Evolutionary conservation across 2,329 filamentous ascomycete species (phyloP).

Genomic region (Epichloe hybrida): DNA sequence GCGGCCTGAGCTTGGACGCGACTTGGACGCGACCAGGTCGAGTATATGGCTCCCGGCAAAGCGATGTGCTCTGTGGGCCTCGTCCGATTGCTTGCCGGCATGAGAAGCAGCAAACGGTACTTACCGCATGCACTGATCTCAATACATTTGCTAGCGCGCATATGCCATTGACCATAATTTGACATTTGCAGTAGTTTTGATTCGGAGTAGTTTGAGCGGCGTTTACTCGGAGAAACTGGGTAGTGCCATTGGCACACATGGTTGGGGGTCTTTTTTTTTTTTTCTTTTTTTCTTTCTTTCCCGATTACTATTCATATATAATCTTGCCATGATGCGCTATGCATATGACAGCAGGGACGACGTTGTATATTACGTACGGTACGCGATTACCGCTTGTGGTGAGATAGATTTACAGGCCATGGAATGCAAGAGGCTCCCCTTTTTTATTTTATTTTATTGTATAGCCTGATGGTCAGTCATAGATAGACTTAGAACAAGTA

Average conservation of each 20-base stretch:
- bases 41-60: not conserved
- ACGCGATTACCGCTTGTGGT: not conserved
- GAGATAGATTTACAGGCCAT: not conserved
- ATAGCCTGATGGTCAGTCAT: slow-evolving; percentile 4
- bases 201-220: slow-evolving; percentile 1
- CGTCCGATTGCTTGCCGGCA: not conserved
- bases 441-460: not conserved
- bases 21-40: not conserved
- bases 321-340: slow-evolving; percentile 1
- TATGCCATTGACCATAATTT: slow-evolving; percentile 1
- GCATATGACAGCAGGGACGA: not conserved
- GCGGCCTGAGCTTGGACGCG: not conserved
- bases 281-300: too few species aligned
- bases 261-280: not conserved
- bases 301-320: not conserved
- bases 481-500: not conserved
- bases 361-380: slow-evolving; percentile 5
- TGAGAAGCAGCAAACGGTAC: not conserved
- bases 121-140: not conserved
- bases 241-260: not conserved
- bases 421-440: not conserved
- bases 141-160: slow-evolving; percentile 1
- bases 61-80: not conserved
- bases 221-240: slow-evolving; percentile 4
- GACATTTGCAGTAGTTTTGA: not conserved